Percentiles rank a stretch among this genome's conserved stretches.
phyloP scores from a whole-genome alignment of 139 green algal species.

The Trebouxia sp. region DNA sequence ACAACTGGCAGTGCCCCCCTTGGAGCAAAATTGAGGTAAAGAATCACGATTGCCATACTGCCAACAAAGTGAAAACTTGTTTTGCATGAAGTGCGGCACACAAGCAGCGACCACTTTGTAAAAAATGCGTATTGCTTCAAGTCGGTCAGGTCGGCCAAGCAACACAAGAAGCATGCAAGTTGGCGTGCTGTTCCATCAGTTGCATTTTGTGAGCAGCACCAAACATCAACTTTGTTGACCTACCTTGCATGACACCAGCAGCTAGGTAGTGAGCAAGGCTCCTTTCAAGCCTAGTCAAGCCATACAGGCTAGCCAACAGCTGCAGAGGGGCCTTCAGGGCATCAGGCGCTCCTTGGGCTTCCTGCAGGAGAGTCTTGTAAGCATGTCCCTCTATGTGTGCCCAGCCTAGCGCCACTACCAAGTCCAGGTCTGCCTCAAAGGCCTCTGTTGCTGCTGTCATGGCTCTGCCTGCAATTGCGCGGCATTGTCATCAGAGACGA shows the following conservation, averaged over 20 bases:
- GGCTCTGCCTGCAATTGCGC: background rate
- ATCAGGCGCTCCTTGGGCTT: constrained; percentile 16
- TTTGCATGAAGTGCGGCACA: too few species aligned
- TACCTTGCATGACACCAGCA: constrained; percentile 34
- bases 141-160: too few species aligned
- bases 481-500: too few species aligned
- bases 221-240: background rate
- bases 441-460: constrained; percentile 39
- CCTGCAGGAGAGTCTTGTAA: constrained; percentile 52
- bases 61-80: too few species aligned
- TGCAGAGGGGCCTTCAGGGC: background rate
- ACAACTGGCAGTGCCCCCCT: constrained; percentile 11
- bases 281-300: constrained; percentile 58
- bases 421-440: constrained; percentile 72
- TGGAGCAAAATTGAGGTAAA: too few species aligned
- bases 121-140: too few species aligned
- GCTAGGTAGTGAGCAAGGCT: constrained; percentile 54
- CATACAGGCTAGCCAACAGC: constrained; percentile 61
- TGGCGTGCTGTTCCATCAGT: too few species aligned
- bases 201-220: too few species aligned
- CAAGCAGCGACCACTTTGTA: too few species aligned
- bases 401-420: constrained; percentile 78
- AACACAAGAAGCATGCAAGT: too few species aligned
- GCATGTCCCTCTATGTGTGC: constrained; percentile 63
- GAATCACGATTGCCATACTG: too few species aligned